These are phyloP conservation scores for Magnusiomyces suaveolens DNA, from an alignment of 1,139 yeast genomes.

Conservation along the genomic window DNA sequence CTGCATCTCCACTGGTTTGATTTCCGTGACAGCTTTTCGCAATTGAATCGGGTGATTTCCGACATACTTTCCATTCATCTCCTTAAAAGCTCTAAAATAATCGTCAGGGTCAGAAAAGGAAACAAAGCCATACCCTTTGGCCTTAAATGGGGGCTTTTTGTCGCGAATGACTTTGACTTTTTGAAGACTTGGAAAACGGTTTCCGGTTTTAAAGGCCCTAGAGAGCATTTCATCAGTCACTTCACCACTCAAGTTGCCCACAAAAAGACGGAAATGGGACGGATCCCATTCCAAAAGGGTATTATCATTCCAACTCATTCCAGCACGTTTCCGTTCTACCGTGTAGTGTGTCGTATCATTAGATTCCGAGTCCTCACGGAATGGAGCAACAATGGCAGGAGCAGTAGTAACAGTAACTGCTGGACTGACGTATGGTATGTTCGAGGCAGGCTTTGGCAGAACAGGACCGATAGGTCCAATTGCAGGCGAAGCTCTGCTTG, in stretches of 20 bases:
- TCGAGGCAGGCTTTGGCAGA: not conserved
- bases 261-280: conserved; percentile 60
- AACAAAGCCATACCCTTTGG: conserved; percentile 65
- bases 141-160: conserved; percentile 30
- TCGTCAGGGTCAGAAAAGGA: conserved; percentile 53
- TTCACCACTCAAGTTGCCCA: conserved; percentile 64
- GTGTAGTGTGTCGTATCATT: not conserved
- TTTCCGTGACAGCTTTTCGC: conserved; percentile 52
- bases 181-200: conserved; percentile 39
- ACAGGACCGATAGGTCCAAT: not conserved
- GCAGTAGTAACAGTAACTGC: not conserved
- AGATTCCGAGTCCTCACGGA: not conserved
- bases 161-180: conserved; percentile 42
- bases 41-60: conserved; percentile 67
- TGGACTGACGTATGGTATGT: not conserved
- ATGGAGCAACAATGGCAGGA: not conserved
- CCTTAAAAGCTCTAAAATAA: conserved; percentile 59
- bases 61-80: conserved; percentile 65
- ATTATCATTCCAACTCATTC: conserved; percentile 14
- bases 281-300: conserved; percentile 52
- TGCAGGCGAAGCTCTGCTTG: not conserved
- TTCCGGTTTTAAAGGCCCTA: conserved; percentile 38
- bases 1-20: conserved; percentile 23
- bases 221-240: conserved; percentile 48
- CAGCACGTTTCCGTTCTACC: conserved; percentile 9